Evolutionary conservation across 352 stramenopile species (phyloP).

Genomic region (Globisporangium middletonii): DNA sequence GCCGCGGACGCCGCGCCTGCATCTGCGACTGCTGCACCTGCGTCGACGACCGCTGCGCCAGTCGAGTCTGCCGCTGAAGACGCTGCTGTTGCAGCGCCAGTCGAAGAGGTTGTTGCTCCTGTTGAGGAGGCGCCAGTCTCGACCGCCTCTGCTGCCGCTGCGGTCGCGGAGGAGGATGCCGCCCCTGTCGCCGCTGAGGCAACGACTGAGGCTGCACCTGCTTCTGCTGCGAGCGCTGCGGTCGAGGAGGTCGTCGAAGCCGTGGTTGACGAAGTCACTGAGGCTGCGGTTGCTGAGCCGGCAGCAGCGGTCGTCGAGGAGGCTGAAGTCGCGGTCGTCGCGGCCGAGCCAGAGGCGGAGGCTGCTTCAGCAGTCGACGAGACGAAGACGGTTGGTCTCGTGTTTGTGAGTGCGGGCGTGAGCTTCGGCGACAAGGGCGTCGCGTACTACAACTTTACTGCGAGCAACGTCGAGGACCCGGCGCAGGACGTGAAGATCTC

Average conservation of each 20-base stretch:
- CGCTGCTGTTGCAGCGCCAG: conserved; percentile 6
- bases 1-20: neutral
- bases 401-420: conserved; percentile 40
- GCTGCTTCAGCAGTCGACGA: conserved; percentile 12
- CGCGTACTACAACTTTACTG: conserved; percentile 60
- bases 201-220: conserved; percentile 9
- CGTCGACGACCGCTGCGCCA: neutral
- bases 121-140: conserved; percentile 15
- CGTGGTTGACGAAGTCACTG: conserved; percentile 14
- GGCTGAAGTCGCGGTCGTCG: neutral
- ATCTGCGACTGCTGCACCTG: neutral
- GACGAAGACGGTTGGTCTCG: conserved; percentile 16
- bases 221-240: neutral
- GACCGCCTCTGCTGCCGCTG: conserved; percentile 9
- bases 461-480: conserved; percentile 30
- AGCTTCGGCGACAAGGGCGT: conserved; percentile 42
- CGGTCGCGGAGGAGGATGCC: conserved; percentile 6
- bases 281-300: conserved; percentile 7
- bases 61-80: neutral
- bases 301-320: neutral
- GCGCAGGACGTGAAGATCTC: conserved; percentile 38
- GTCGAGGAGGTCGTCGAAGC: neutral
- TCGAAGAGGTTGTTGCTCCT: conserved; percentile 7
- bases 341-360: conserved; percentile 10
- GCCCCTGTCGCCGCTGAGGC: conserved; percentile 1